phyloP scores from a whole-genome alignment of 2,329 filamentous ascomycete genomes.

The Grosmannia clavigera region DNA sequence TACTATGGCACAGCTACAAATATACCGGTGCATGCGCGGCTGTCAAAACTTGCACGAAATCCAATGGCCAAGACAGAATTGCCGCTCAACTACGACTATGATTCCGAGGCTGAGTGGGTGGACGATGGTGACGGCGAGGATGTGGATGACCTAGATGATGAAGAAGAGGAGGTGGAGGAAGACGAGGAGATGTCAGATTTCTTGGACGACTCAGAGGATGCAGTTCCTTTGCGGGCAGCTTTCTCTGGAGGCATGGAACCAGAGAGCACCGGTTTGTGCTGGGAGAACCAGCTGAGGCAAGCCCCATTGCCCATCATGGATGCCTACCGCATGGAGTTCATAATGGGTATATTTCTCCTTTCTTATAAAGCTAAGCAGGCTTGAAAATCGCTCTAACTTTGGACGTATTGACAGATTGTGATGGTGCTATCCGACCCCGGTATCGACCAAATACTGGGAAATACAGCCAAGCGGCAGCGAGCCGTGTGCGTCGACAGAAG shows the following conservation, averaged over 20 bases:
- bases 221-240: constrained; percentile 39
- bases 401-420: constrained; percentile 28
- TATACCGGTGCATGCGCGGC: constrained; percentile 36
- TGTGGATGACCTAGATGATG: constrained; percentile 54
- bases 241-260: constrained; percentile 63
- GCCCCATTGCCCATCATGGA: constrained; percentile 37
- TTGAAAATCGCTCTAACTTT: neutral
- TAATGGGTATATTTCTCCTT: constrained; percentile 44
- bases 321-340: constrained; percentile 61
- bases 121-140: constrained; percentile 64
- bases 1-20: constrained; percentile 65
- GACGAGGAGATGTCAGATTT: constrained; percentile 84
- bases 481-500: neutral
- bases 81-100: constrained; percentile 67
- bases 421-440: constrained; percentile 60
- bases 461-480: constrained; percentile 13
- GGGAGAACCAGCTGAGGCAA: constrained; percentile 48
- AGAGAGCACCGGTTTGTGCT: constrained; percentile 69
- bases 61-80: constrained; percentile 40
- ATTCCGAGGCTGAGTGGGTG: constrained; percentile 76
- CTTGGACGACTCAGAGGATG: constrained; percentile 74
- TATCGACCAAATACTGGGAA: constrained; percentile 71
- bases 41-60: constrained; percentile 39
- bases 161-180: constrained; percentile 57
- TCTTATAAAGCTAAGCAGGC: neutral